Evolutionary conservation across 768 basidiomycete species (phyloP).

Genomic region (Phanerodontia chrysosporium): DNA sequence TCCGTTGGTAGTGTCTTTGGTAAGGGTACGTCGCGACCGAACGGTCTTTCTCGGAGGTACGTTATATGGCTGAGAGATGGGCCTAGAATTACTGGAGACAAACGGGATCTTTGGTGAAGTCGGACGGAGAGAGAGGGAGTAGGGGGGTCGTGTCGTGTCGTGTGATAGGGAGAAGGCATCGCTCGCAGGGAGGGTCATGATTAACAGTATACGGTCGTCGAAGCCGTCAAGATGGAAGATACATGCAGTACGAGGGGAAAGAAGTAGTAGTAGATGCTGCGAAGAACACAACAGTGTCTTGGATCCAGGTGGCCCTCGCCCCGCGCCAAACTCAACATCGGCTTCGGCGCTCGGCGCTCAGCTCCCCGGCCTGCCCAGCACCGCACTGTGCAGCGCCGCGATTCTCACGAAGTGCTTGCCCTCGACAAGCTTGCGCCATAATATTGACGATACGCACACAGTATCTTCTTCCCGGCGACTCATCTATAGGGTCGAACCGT

Average conservation of each 20-base stretch:
- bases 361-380: too few species aligned
- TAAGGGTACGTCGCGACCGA: constrained; percentile 4
- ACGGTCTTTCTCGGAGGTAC: constrained; percentile 7
- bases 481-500: too few species aligned
- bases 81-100: constrained; percentile 1
- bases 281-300: background rate
- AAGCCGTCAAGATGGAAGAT: background rate
- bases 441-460: background rate
- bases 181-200: constrained; percentile 17
- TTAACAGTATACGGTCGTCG: background rate
- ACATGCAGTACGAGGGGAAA: background rate
- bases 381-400: too few species aligned
- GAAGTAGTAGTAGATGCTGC: background rate
- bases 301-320: background rate
- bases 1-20: background rate
- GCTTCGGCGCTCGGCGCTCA: background rate
- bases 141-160: constrained; percentile 13
- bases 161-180: constrained; percentile 18
- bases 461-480: too few species aligned
- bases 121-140: constrained; percentile 13
- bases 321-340: background rate
- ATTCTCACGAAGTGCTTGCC: too few species aligned
- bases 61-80: background rate
- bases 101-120: constrained; percentile 18
- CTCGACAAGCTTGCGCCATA: background rate